A percentile compares a stretch with the other conserved stretches of the same genome.
phyloP scores from a whole-genome alignment of 495 filamentous ascomycete genomes.

The Cryomyces minteri region DNA sequence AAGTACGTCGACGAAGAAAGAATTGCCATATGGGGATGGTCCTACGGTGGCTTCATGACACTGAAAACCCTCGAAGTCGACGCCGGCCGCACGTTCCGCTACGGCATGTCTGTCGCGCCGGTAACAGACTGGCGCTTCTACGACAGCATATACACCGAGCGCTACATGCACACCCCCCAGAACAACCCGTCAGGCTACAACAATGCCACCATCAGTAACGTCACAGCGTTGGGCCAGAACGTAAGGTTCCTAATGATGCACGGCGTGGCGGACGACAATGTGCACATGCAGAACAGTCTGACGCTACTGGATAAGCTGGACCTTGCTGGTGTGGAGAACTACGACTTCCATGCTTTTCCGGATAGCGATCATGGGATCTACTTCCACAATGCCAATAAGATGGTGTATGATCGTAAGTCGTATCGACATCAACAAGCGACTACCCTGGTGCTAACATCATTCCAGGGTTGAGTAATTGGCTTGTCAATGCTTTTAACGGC shows the following conservation, averaged over 20 bases:
- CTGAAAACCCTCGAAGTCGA: slow-evolving; percentile 88
- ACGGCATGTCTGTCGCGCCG: slow-evolving; percentile 95
- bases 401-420: slow-evolving; percentile 86
- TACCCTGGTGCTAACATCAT: not conserved
- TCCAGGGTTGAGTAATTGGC: slow-evolving; percentile 73
- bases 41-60: slow-evolving; percentile 94
- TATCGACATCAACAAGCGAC: not conserved
- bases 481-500: slow-evolving; percentile 93
- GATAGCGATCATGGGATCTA: slow-evolving; percentile 91
- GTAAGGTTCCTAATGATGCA: slow-evolving; percentile 89
- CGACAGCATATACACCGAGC: slow-evolving; percentile 84
- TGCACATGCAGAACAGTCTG: slow-evolving; percentile 86
- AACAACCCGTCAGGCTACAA: slow-evolving; percentile 63
- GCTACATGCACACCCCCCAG: slow-evolving; percentile 88
- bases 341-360: slow-evolving; percentile 90
- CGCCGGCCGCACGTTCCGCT: slow-evolving; percentile 74
- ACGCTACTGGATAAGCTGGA: slow-evolving; percentile 76
- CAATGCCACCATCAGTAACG: slow-evolving; percentile 53
- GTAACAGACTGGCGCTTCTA: slow-evolving; percentile 96
- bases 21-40: slow-evolving; percentile 97
- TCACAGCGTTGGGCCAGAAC: slow-evolving; percentile 46
- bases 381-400: slow-evolving; percentile 81
- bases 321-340: slow-evolving; percentile 71
- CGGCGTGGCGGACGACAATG: slow-evolving; percentile 87
- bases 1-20: slow-evolving; percentile 62